Base-by-base conservation (phyloP, 2,329 filamentous ascomycete species). In the Clarireedia paspali region DNA sequence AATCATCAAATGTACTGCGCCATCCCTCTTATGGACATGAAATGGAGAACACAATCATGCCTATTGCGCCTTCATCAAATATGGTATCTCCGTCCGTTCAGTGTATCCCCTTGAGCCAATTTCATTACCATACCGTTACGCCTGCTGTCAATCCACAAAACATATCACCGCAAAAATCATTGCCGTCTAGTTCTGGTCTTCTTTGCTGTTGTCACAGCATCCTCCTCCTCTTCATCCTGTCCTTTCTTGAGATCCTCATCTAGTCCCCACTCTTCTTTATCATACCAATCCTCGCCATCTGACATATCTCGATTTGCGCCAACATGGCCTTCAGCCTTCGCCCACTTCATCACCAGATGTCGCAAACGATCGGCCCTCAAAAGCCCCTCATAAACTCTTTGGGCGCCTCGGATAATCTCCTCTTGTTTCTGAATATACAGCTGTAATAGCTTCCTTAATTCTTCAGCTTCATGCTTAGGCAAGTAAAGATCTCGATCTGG, bases 231-330 rank as follows among this genome's bases (percentile, higher is more conserved):
- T 67, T 88, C 85, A 59, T 91, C 87, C 64, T 88, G 85, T 0
- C 89, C 89, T 73, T 94, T 94, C 69, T 89, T 86, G 6, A 92
- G 72, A 62, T 88, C 85, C 59, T 88, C 85, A 7, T 82, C 79
- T 49, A 94, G 70, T 0, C 81, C 82, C 88, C 88, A 92, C 72
- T 89, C 87, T 53, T 89, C 85, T 66, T 81, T 82, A 70, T 95
- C 89, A 67, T 91, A 91, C 87, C 88, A 95, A 68, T 95, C 89
- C 74, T 95, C 89, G 10, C 88, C 88, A 68, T 95, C 89, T 50
- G 87, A 91, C 84, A 94, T 84, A 69, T 91, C 88, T 39, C 66
- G 61, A 50, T 84, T 82, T 17, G 74, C 68, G 1, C 83, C 82
- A 52, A 75, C 77, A 65, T 92, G 89, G 23, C 80, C 88, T 72